Evolutionary conservation across 768 basidiomycete species (phyloP).

Genomic region (Trametes gibbosa): DNA sequence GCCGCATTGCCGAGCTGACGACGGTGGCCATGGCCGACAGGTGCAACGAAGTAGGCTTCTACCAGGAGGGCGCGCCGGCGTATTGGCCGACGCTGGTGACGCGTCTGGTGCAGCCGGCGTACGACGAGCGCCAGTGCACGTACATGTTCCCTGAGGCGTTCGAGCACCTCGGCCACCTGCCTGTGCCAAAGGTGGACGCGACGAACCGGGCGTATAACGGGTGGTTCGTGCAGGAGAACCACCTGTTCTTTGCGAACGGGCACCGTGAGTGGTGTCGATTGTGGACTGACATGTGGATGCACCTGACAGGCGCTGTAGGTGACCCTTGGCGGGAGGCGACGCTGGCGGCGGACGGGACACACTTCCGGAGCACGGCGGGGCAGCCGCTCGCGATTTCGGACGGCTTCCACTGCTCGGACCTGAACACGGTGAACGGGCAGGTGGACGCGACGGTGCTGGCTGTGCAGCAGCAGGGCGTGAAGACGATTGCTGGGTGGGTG

Average conservation of each 20-base stretch:
- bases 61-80: constrained; percentile 37
- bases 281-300: not conserved
- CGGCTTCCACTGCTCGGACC: constrained; percentile 70
- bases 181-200: constrained; percentile 38
- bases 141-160: constrained; percentile 65
- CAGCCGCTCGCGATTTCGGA: constrained; percentile 59
- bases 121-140: constrained; percentile 70
- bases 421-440: constrained; percentile 38
- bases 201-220: constrained; percentile 56
- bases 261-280: constrained; percentile 44
- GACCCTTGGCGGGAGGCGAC: constrained; percentile 76
- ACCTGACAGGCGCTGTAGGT: constrained; percentile 37
- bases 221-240: constrained; percentile 57
- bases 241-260: constrained; percentile 70
- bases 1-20: not conserved
- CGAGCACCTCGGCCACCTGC: constrained; percentile 33
- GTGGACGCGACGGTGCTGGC: constrained; percentile 50
- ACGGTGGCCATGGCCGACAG: constrained; percentile 33
- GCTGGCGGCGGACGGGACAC: constrained; percentile 52
- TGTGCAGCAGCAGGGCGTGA: constrained; percentile 53
- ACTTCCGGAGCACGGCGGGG: constrained; percentile 43
- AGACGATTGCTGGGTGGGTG: constrained; percentile 59
- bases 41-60: constrained; percentile 68
- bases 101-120: constrained; percentile 50
- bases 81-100: constrained; percentile 48